A percentile compares a stretch with the other conserved stretches of the same genome.
These are phyloP conservation scores for Boeremia lycopersici DNA, from an alignment of 2,329 filamentous ascomycete species.

Conservation along the genomic window DNA sequence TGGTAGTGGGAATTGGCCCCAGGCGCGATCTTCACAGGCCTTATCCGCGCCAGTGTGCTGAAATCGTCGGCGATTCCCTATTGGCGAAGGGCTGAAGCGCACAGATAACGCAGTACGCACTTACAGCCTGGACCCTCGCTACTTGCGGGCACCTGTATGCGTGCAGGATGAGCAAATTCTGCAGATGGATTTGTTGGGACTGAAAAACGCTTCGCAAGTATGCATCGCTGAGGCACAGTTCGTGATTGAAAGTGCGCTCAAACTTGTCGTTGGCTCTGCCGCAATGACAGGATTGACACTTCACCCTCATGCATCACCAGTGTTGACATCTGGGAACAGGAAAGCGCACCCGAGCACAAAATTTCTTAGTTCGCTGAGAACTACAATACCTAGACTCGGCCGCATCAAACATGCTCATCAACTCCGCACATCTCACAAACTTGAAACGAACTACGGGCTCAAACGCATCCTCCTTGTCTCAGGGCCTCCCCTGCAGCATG, in stretches of 20 bases:
- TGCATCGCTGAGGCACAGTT: slow-evolving; percentile 2
- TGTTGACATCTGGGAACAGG: not conserved
- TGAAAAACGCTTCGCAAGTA: not conserved
- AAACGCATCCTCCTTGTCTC: slow-evolving; percentile 18
- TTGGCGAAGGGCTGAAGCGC: slow-evolving; percentile 9
- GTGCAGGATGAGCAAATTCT: slow-evolving; percentile 11
- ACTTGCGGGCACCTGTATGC: slow-evolving; percentile 2
- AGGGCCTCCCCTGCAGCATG: slow-evolving; percentile 3
- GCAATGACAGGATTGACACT: slow-evolving; percentile 5
- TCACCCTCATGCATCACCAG: slow-evolving; percentile 6
- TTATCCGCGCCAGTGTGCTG: slow-evolving; percentile 17
- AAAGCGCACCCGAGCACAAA: slow-evolving; percentile 9
- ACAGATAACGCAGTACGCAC: slow-evolving; percentile 18
- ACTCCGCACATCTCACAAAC: slow-evolving; percentile 19
- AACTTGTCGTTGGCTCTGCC: not conserved
- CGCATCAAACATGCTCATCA: slow-evolving; percentile 3
- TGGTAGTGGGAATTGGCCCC: slow-evolving; percentile 16
- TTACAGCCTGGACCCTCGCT: slow-evolving; percentile 10
- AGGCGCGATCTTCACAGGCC: slow-evolving; percentile 20
- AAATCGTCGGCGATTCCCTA: slow-evolving; percentile 15
- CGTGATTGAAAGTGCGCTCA: not conserved
- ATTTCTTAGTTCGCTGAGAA: not conserved
- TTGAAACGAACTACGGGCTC: slow-evolving; percentile 20
- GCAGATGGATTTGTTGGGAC: slow-evolving; percentile 12
- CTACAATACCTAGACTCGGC: slow-evolving; percentile 10